Base-by-base conservation (phyloP, 2,329 filamentous ascomycete species). In the Curvularia verruculosa region DNA sequence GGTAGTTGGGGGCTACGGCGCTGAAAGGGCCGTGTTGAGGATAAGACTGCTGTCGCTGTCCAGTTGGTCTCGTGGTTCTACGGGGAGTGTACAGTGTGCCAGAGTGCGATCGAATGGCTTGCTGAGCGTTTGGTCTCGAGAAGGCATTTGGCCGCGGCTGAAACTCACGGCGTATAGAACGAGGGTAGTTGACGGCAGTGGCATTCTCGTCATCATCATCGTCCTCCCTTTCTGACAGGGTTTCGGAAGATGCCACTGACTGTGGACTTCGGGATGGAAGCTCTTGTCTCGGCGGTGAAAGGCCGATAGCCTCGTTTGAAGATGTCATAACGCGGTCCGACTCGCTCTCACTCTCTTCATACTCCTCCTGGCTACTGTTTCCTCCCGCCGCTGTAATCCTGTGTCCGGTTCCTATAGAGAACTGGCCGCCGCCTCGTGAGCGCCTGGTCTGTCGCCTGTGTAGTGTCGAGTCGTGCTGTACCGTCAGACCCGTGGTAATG, bases 331-430 rank as follows among this genome's bases (percentile, higher is more conserved):
- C 81, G 53, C 84, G 85, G 68, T 96, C 93, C 40, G 92, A 92
- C 61, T 96, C 93, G 76, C 85, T 96, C 75, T 96, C 92, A 60
- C 90, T 96, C 80, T 96, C 92, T 31, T 96, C 92, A 69, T 96
- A 96, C 78, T 96, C 93, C 67, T 96, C 93, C 74, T 96, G 92
- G 70, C 93, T 96, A 77, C 92, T 96, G 49, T 91, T 95, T 31
- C 79, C 81, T 40, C 70, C 74, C 47, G 74, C 69, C 58, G 79
- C 82, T 26, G 76, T 72, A 15, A 83, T 78, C 39, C 79, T 78
- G 43, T 73, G 62, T 39, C 71, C 69, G 19, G 71, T 71, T 44
- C 72, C 74, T 53, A 73, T 59, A 10, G 69, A 69, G 56, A 77
- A 75, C 40, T 67, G 69, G 18, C 69, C 66, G 28, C 67, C 63